phyloP scores from a whole-genome alignment of 2,329 filamentous ascomycete species.

The Fusarium solani-melongenae region DNA sequence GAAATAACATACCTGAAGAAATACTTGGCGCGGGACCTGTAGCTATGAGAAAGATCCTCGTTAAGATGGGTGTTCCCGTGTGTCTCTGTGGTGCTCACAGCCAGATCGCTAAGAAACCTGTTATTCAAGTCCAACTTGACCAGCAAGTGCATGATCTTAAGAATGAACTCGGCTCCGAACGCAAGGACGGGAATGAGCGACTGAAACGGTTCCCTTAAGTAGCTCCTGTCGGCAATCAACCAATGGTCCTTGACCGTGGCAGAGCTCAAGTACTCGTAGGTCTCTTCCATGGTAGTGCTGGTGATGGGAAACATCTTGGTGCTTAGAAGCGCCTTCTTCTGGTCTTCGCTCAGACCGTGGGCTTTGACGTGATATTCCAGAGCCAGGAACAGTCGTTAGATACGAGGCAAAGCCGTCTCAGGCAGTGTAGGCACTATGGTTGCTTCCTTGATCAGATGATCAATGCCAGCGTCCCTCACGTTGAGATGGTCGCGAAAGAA shows the following conservation, averaged over 20 bases:
- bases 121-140: background rate
- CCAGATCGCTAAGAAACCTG: background rate
- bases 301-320: slow-evolving; percentile 2
- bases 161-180: background rate
- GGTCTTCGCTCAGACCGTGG: background rate
- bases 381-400: background rate
- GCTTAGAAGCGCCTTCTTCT: background rate
- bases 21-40: background rate
- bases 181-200: background rate
- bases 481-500: background rate
- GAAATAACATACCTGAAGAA: background rate
- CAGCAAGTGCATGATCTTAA: background rate
- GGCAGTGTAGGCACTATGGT: background rate
- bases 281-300: background rate
- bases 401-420: background rate
- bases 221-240: slow-evolving; percentile 4
- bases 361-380: background rate
- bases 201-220: background rate
- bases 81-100: background rate
- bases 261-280: slow-evolving; percentile 1
- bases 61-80: background rate
- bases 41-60: slow-evolving; percentile 1
- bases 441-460: slow-evolving; percentile 9
- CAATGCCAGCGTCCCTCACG: background rate
- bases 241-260: background rate